phyloP scores from a whole-genome alignment of 83 land plant genomes.

The Picea engelmannii region DNA sequence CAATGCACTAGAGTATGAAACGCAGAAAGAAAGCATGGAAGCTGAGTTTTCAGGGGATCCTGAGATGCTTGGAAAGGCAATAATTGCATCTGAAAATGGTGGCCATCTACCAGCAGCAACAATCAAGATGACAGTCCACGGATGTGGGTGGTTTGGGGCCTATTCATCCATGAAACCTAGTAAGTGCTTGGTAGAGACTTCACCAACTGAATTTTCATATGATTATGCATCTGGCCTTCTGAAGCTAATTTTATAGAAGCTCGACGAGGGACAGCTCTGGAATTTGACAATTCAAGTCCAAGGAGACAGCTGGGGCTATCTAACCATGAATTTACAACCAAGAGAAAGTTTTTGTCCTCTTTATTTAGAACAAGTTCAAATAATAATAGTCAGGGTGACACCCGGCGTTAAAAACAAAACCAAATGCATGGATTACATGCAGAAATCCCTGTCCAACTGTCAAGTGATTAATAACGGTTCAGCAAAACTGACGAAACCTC shows the following conservation, averaged over 20 bases:
- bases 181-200: constrained; percentile 34
- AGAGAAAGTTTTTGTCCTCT: no score
- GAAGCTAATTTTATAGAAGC: background rate
- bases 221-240: constrained; percentile 27
- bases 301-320: background rate
- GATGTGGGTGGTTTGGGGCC: constrained; percentile 79
- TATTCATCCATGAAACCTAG: constrained; percentile 66
- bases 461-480: no score
- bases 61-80: constrained; percentile 8
- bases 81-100: constrained; percentile 12
- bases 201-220: constrained; percentile 38
- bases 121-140: constrained; percentile 63
- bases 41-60: constrained; percentile 21
- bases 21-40: constrained; percentile 10
- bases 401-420: no score
- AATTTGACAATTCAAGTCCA: constrained; percentile 2
- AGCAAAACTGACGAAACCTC: no score
- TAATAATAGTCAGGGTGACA: no score
- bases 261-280: background rate
- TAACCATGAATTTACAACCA: background rate
- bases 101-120: constrained; percentile 23
- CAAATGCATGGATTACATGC: no score
- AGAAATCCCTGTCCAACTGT: no score
- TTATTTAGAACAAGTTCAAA: no score
- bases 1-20: constrained; percentile 17